A percentile compares a stretch with the other conserved stretches of the same genome.
These are phyloP conservation scores for Paraconiothyrium brasiliense DNA, from an alignment of 2,329 filamentous ascomycete genomes.

Conservation along the genomic window DNA sequence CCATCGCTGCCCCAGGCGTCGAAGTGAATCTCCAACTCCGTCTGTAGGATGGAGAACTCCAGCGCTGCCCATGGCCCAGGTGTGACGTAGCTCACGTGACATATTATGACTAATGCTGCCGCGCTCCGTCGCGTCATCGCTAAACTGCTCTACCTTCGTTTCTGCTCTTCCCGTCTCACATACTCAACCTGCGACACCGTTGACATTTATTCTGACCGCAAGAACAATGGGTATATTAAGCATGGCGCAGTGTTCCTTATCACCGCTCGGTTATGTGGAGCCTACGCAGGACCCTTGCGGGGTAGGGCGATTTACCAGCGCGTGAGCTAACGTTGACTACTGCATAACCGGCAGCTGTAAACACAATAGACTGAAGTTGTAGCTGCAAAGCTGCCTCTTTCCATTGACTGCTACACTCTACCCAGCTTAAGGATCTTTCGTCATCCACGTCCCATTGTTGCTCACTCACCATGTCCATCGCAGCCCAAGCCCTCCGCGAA, in stretches of 20 bases:
- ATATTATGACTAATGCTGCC: background rate
- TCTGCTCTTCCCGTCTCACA: background rate
- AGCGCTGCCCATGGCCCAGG: background rate
- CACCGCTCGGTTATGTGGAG: slow-evolving; percentile 9
- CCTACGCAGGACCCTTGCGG: background rate
- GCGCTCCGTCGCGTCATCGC: background rate
- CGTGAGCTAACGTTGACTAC: slow-evolving; percentile 7
- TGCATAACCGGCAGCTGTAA: slow-evolving; percentile 1
- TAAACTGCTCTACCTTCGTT: background rate
- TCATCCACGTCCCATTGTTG: background rate
- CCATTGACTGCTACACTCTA: background rate
- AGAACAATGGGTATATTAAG: background rate
- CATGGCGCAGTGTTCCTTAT: background rate
- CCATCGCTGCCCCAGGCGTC: no score
- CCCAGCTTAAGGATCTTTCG: background rate
- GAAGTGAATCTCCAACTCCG: no score
- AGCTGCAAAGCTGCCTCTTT: background rate
- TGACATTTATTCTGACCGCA: background rate
- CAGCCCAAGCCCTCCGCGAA: slow-evolving; percentile 52
- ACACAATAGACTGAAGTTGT: background rate
- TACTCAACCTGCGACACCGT: background rate
- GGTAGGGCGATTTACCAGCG: slow-evolving; percentile 1
- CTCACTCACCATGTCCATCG: slow-evolving; percentile 31
- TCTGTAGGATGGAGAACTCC: no score
- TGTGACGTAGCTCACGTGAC: background rate